Evolutionary conservation across 202 grass and related monocot species (phyloP), one percentile per base, ranked within the genome.

Genomic region (Zizania palustris): DNA sequence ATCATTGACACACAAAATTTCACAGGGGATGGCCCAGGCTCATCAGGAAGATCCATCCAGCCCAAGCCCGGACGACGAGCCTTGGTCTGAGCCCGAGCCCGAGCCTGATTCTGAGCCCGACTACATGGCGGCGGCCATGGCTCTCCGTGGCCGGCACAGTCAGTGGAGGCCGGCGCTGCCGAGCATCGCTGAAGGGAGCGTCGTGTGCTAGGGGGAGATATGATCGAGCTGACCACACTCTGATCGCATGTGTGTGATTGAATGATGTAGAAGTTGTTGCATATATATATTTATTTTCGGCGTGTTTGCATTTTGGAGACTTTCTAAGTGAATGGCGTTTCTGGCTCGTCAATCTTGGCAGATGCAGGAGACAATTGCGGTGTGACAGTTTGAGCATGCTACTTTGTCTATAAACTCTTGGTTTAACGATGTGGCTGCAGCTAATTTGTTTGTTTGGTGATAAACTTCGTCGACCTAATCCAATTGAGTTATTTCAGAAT

Each of bases 171-270:
- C 78, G 19, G 67, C 74, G 13, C 67, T 89, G 50, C 66, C 80
- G 21, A 81, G 82, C 82, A 88, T 88, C 63, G 70, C 81, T 6
- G 86, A 85, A 64, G 86, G 58, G 8, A 56, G 75, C 5, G 49
- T 35, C 3, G 14, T n/a, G 19, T 78, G 63, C 37, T 67, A 13
- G 44, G 13, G 37, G 3, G n/a, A n/a, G n/a, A n/a, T n/a, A n/a
- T n/a, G 7, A 6, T 20, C 21, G 46, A 6, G 40, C 19, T 66
- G 16, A 64, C 4, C 16, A 19, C 37, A 11, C 46, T 50, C 46
- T 50, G 46, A 50, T 50, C 46, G 14, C 5, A 1, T 53, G 49
- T 53, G 6, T 50, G 4, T 50, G 46, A 0, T 50, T 3, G 46
- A 50, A 4, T 50, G 46, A 16, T 50, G 0, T 53, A 53, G 1